These are phyloP conservation scores for Olyra latifolia DNA, from an alignment of 176 grass and related monocot genomes.

Conservation along the genomic window DNA sequence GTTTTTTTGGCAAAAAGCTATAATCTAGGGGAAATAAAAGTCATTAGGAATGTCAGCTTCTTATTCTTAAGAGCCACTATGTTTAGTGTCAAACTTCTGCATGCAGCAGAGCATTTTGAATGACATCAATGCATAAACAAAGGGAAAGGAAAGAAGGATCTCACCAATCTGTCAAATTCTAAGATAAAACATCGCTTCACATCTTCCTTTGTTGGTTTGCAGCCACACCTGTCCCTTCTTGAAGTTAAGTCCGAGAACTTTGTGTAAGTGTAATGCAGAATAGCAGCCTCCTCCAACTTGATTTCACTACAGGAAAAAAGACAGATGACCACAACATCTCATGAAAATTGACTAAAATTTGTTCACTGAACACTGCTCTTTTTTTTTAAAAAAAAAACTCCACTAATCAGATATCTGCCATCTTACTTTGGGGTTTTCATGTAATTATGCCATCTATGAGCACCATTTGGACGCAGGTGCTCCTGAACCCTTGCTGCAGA, in stretches of 20 bases:
- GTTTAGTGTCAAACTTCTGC: background rate
- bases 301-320: slow-evolving; percentile 69
- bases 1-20: slow-evolving; percentile 10
- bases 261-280: slow-evolving; percentile 93
- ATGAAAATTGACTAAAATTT: background rate
- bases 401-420: background rate
- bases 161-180: slow-evolving; percentile 93
- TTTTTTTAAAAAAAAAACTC: background rate
- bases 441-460: slow-evolving; percentile 99
- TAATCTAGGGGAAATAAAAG: background rate
- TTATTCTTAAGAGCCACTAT: background rate
- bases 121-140: background rate
- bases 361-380: background rate
- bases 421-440: slow-evolving; percentile 96
- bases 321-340: slow-evolving; percentile 15
- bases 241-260: slow-evolving; percentile 95
- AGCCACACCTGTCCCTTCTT: slow-evolving; percentile 90
- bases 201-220: slow-evolving; percentile 97
- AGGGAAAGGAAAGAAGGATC: slow-evolving; percentile 24
- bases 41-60: background rate
- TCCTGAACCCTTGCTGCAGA: slow-evolving; percentile 94
- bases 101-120: background rate
- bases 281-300: slow-evolving; percentile 94
- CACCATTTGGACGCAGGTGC: slow-evolving; percentile 90
- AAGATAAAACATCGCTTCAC: slow-evolving; percentile 97